Evolutionary conservation across 306 rosid species (phyloP), one percentile per base, ranked within the genome.

Genomic region (Cicer pinnatifidum): DNA sequence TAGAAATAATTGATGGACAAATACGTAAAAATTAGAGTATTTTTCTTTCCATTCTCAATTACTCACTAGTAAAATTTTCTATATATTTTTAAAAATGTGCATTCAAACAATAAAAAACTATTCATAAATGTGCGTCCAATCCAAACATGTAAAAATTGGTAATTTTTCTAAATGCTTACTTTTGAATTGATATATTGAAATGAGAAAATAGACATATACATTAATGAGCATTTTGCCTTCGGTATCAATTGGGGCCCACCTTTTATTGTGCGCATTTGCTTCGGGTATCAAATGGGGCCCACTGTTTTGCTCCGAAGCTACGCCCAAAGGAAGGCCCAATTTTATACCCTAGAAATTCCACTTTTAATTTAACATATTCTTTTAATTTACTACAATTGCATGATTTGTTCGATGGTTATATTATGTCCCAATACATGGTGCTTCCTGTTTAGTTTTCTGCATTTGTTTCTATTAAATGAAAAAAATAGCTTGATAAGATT

Each of bases 201-300:
- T 3, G 35, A 4, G 35, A 28, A 28, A 28, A 28, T 28, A 28
- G 35, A 5, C 35, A 3, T 3, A 28, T 28, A 28, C 0, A 28
- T 12, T 50, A 67, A 58, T 28, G 11, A 67, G 66, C 65, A 73
- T 48, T 73, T 73, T 57, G 46, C 1, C 53, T 69, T 75, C n/a
- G 44, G 76, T 60, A 60, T 80, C 80, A 61, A 80, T 28, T 75
- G 61, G 77, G 84, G 80, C 20, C 71, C 76, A 75, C 80, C 13
- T n/a, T 44, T 48, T 47, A 48, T 19, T 9, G 15, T 63, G 51
- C 17, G 68, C 66, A 66, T 52, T 75, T 76, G 53, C 13, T 11
- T 16, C 0, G 20, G 72, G 77, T 19, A 75, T 81, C 80, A 81
- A 61, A 73, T 44, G 78, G 69, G 78, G 78, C 73, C 53, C 82